Percentiles rank a stretch among this genome's conserved stretches.
phyloP scores from a whole-genome alignment of 805 yeast species.

The Naumovozyma castellii region DNA sequence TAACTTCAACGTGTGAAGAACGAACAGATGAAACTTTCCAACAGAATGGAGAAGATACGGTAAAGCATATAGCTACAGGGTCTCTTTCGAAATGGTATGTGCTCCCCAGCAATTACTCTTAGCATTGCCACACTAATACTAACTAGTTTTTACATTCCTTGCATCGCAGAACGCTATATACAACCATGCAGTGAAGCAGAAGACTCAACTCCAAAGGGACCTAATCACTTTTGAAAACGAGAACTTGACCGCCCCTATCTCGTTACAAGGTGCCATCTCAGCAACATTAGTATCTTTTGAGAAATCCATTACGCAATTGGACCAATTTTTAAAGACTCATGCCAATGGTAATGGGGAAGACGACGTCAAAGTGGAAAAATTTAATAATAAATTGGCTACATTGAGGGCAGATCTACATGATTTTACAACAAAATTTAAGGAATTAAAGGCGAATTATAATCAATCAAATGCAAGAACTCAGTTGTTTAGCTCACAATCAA shows the following conservation, averaged over 20 bases:
- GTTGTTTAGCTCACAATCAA: slow-evolving; percentile 11
- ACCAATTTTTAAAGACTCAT: slow-evolving; percentile 36
- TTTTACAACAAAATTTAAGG: slow-evolving; percentile 26
- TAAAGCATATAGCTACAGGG: no score
- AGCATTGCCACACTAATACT: no score
- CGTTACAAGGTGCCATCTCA: slow-evolving; percentile 53
- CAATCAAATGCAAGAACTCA: slow-evolving; percentile 20
- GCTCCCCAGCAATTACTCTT: no score
- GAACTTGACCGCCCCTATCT: slow-evolving; percentile 55
- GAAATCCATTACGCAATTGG: slow-evolving; percentile 59
- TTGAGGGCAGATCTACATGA: slow-evolving; percentile 37
- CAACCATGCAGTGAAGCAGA: slow-evolving; percentile 84
- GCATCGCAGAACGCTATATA: slow-evolving; percentile 61
- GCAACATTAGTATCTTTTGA: slow-evolving; percentile 61
- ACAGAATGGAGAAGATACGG: no score
- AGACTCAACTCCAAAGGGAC: slow-evolving; percentile 62
- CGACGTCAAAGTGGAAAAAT: slow-evolving; percentile 32
- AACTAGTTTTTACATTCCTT: background rate
- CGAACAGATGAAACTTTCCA: no score
- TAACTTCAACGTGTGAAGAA: no score
- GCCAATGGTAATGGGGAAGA: slow-evolving; percentile 9
- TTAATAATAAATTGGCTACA: slow-evolving; percentile 48
- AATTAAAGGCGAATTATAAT: slow-evolving; percentile 25
- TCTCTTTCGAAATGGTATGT: no score
- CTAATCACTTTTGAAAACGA: slow-evolving; percentile 55